Conservation (phyloP, 1,139 yeast genomes). For the Meyerozyma elateridarum region DNA sequence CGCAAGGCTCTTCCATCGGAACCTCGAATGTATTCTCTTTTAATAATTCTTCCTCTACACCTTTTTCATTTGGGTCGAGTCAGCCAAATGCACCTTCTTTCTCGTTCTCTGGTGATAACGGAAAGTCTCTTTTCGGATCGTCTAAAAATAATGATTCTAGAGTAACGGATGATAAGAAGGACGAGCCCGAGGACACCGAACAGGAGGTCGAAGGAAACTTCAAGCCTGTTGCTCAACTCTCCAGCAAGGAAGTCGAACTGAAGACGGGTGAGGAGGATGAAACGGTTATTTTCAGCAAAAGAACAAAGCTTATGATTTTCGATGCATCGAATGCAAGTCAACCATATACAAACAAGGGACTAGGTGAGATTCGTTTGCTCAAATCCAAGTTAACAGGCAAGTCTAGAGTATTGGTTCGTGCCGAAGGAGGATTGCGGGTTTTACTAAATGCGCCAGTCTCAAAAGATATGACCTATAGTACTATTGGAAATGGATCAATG, state of each 20-base stretch:
- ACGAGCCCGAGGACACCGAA: slow-evolving; percentile 31
- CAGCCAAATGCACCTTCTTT: slow-evolving; percentile 7
- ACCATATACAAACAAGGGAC: slow-evolving; percentile 60
- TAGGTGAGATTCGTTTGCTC: slow-evolving; percentile 77
- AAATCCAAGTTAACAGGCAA: slow-evolving; percentile 55
- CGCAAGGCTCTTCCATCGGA: too few relatives aligned
- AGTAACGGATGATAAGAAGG: slow-evolving; percentile 7
- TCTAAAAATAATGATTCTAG: slow-evolving; percentile 8
- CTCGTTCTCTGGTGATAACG: slow-evolving; percentile 11
- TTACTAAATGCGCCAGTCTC: slow-evolving; percentile 59
- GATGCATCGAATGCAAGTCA: slow-evolving; percentile 44
- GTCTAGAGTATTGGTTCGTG: slow-evolving; percentile 70
- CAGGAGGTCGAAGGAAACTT: slow-evolving; percentile 42
- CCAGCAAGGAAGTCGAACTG: slow-evolving; percentile 37
- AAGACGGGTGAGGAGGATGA: slow-evolving; percentile 89
- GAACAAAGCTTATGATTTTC: slow-evolving; percentile 68
- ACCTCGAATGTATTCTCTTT: too few relatives aligned
- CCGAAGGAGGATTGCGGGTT: slow-evolving; percentile 86
- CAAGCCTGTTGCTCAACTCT: slow-evolving; percentile 42
- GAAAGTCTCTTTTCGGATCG: slow-evolving; percentile 7
- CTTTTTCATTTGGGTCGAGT: slow-evolving; percentile 11
- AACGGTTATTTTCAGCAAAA: slow-evolving; percentile 54
- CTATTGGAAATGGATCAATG: slow-evolving; percentile 54
- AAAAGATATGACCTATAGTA: slow-evolving; percentile 49
- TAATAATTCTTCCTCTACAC: too few relatives aligned